Conservation (phyloP, 2,329 filamentous ascomycete genomes). For the Ceratocystis papillata region DNA sequence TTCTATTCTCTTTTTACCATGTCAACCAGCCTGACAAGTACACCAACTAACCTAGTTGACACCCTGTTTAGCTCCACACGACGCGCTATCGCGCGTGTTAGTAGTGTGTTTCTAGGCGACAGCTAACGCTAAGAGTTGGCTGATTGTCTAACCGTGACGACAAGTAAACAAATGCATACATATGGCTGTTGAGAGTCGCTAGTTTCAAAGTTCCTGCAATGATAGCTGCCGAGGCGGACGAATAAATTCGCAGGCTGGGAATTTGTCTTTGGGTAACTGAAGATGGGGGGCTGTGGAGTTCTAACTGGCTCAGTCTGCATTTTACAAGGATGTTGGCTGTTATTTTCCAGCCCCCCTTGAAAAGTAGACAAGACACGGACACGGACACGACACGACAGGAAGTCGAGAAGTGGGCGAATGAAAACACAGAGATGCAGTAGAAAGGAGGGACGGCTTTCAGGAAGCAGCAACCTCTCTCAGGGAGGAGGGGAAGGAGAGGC, state of each 20-base stretch:
- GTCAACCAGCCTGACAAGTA: conserved; percentile 2
- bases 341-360: neutral
- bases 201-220: neutral
- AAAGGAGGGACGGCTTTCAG: neutral
- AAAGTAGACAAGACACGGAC: neutral
- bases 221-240: neutral
- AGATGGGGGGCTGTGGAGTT: conserved; percentile 1
- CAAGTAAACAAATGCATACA: conserved; percentile 6
- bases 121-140: neutral
- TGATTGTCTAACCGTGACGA: neutral
- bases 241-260: conserved; percentile 13
- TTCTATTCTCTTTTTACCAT: neutral
- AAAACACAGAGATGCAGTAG: conserved; percentile 6
- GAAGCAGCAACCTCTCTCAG: neutral
- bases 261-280: neutral
- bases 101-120: neutral
- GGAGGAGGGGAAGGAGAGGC: neutral
- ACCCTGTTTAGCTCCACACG: neutral
- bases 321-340: conserved; percentile 6
- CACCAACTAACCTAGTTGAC: neutral
- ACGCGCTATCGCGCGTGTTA: neutral
- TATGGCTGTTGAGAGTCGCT: neutral
- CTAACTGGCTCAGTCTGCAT: neutral
- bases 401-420: conserved; percentile 3
- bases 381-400: conserved; percentile 6